These are phyloP conservation scores for Kluyveromyces lactis DNA, from an alignment of 805 yeast species.

Conservation along the genomic window DNA sequence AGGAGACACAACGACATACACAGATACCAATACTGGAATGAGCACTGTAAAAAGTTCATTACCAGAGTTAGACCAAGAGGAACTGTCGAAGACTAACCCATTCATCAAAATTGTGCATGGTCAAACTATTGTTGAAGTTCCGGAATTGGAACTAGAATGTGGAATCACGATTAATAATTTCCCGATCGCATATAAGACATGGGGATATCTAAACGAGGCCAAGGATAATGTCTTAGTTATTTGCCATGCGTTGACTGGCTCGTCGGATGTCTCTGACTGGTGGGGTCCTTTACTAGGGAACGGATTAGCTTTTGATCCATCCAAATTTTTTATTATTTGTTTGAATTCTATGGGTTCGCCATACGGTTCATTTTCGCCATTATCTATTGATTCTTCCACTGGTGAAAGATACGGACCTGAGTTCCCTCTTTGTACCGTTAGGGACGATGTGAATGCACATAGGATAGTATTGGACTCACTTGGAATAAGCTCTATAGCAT, in stretches of 20 bases:
- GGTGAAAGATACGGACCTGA: conserved; percentile 84
- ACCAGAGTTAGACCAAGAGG: conserved; percentile 18
- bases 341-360: conserved; percentile 94
- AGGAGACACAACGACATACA: too few species aligned
- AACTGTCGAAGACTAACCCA: conserved; percentile 39
- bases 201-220: conserved; percentile 75
- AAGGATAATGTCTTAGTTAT: conserved; percentile 79
- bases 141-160: conserved; percentile 67
- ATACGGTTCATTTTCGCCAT: conserved; percentile 91
- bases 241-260: conserved; percentile 93
- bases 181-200: conserved; percentile 92
- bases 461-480: conserved; percentile 66
- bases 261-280: conserved; percentile 95
- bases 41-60: conserved; percentile 2
- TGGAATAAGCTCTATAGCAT: conserved; percentile 72
- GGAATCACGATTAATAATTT: conserved; percentile 64
- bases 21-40: not conserved
- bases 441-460: conserved; percentile 85
- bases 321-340: conserved; percentile 78
- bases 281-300: conserved; percentile 96
- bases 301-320: conserved; percentile 77
- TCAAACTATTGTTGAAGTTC: conserved; percentile 73
- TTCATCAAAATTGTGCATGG: conserved; percentile 61
- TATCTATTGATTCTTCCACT: conserved; percentile 69
- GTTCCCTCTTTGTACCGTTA: conserved; percentile 87